Conservation (phyloP, 345 rosid species). For the Corchorus capsularis region DNA sequence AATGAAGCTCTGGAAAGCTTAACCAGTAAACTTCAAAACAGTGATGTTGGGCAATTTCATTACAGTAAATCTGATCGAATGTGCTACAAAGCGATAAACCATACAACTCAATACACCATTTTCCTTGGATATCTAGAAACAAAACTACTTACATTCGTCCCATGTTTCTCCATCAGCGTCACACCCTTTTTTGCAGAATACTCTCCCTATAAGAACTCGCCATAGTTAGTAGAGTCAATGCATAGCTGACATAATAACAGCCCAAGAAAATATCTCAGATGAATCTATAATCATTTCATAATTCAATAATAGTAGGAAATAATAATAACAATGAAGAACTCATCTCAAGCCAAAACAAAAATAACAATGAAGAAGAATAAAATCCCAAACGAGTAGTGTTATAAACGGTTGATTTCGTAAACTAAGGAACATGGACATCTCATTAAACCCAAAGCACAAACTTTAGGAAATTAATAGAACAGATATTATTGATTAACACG, state of each 20-base stretch:
- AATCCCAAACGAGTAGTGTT: background rate
- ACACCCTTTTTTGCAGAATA: slow-evolving; percentile 98
- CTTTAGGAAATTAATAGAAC: background rate
- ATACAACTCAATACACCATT: background rate
- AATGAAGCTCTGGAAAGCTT: background rate
- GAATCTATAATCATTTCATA: background rate
- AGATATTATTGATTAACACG: background rate
- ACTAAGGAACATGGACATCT: background rate
- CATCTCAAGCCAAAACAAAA: too few species aligned
- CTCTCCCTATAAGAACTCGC: slow-evolving; percentile 73
- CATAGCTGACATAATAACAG: background rate
- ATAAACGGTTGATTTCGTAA: background rate
- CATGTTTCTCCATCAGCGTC: slow-evolving; percentile 78
- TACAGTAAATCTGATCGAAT: background rate
- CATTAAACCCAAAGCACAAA: background rate
- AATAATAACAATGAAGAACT: too few species aligned
- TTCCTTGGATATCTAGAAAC: background rate
- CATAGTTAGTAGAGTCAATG: slow-evolving; percentile 9
- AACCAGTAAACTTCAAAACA: background rate
- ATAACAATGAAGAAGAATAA: background rate
- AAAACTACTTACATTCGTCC: slow-evolving; percentile 84
- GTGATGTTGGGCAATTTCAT: background rate
- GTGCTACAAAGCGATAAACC: background rate
- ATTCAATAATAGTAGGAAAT: background rate
- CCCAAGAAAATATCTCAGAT: background rate